Evolutionary conservation across 495 filamentous ascomycete species (phyloP).

Genomic region (Hypoxylon cercidicola): DNA sequence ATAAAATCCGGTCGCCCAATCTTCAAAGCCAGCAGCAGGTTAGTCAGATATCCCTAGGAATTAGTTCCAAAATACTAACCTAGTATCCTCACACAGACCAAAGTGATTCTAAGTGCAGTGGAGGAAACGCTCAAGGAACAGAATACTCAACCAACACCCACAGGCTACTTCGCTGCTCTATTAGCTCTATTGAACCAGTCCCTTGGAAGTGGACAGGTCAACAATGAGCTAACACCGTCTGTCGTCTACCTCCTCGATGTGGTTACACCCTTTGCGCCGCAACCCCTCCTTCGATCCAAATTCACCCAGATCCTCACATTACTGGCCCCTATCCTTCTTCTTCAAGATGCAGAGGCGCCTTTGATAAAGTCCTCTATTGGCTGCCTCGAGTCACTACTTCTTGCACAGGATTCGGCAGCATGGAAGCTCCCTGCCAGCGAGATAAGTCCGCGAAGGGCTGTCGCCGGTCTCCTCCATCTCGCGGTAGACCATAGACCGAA

Average conservation of each 20-base stretch:
- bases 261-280: slow-evolving; percentile 82
- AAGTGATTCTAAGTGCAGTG: slow-evolving; percentile 86
- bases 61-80: slow-evolving; percentile 15
- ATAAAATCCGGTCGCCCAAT: slow-evolving; percentile 96
- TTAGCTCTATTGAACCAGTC: slow-evolving; percentile 86
- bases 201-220: slow-evolving; percentile 69
- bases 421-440: slow-evolving; percentile 88
- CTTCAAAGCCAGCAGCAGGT: slow-evolving; percentile 95
- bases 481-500: slow-evolving; percentile 91
- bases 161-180: slow-evolving; percentile 96
- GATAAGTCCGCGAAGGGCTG: slow-evolving; percentile 87
- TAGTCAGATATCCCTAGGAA: slow-evolving; percentile 39
- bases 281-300: slow-evolving; percentile 86
- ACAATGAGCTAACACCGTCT: slow-evolving; percentile 85
- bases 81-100: slow-evolving; percentile 66
- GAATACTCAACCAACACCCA: slow-evolving; percentile 81
- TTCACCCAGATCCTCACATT: slow-evolving; percentile 91
- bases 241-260: slow-evolving; percentile 96
- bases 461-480: slow-evolving; percentile 84
- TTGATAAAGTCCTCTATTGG: slow-evolving; percentile 90
- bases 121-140: slow-evolving; percentile 92
- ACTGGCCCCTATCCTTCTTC: slow-evolving; percentile 82
- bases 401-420: slow-evolving; percentile 85
- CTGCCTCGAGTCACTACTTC: slow-evolving; percentile 84
- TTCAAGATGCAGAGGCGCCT: slow-evolving; percentile 86